Base-by-base conservation (phyloP, 2,329 filamentous ascomycete genomes). In the Arthrobotrys megalospora region DNA sequence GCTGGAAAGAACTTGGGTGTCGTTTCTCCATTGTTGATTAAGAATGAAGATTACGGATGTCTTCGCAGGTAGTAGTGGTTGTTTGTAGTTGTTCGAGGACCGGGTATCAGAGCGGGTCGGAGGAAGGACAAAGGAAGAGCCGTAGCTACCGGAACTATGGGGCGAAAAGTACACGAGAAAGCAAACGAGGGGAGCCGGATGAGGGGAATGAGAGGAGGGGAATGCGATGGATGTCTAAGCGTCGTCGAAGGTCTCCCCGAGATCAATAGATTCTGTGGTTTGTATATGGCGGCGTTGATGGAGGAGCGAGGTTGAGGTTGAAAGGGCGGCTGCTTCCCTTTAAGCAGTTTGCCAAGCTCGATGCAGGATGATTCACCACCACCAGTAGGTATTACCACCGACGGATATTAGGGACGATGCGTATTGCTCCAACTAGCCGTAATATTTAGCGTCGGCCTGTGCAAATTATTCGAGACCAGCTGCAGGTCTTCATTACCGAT, bases 1-100 rank as follows among this genome's bases (percentile, higher is more conserved):
- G 96, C 89, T 98, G 95, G 88, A 99, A 99, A 80, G 95, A 98
- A 86, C 92, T 97, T 71, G 95, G 94, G 83, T 97, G 93, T 83
- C 92, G 88, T 85, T 96, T 93, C 83, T 98, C 79, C 80, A 81
- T 81, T 24, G 24, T 67, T 32, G 43, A 47, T 53, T 16, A 11
- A 16, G 3, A 28, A 53, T 43, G n/a, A 55, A 50, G 19, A 19
- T 43, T 43, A 43, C 36, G 12, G 19, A 47, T n/a, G 19, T 45
- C 41, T 45, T 45, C 41, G 41, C 6, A 38, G 36, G 36, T 38
- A 50, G 12, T 52, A 24, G 36, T 11, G 11, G 8, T 5, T 12
- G 24, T 34, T 41, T 1, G 36, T n/a, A 38, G 48, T 16, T 7
- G 12, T 66, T 65, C n/a, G 14, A 50, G 36, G 41, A 7, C 8